Evolutionary conservation across 2,329 filamentous ascomycete genomes (phyloP).

Genomic region (Aspergillus spinulosporus): DNA sequence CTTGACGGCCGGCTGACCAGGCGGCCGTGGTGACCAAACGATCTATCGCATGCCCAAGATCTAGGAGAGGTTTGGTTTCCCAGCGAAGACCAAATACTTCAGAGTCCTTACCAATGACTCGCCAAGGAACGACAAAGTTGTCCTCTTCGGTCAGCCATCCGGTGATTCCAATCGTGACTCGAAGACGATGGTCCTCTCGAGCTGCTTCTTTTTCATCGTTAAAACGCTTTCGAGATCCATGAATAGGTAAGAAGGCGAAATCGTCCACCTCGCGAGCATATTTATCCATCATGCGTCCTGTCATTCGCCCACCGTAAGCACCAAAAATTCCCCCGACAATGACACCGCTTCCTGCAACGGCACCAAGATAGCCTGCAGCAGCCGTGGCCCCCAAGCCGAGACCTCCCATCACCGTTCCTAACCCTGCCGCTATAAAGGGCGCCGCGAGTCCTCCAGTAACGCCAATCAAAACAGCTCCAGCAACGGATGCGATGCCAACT

Average conservation of each 20-base stretch:
- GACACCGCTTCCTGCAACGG: constrained; percentile 75
- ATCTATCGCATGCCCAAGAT: constrained; percentile 74
- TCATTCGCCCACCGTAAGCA: constrained; percentile 83
- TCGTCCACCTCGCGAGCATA: constrained; percentile 85
- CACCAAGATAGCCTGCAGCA: constrained; percentile 75
- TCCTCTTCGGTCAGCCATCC: constrained; percentile 76
- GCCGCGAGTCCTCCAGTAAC: constrained; percentile 77
- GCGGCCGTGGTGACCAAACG: constrained; percentile 75
- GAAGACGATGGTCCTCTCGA: constrained; percentile 64
- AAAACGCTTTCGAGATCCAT: constrained; percentile 53
- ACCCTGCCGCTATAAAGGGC: constrained; percentile 72
- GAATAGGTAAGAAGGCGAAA: constrained; percentile 79
- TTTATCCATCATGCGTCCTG: constrained; percentile 81
- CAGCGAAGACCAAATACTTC: constrained; percentile 83
- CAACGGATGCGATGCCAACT: constrained; percentile 82
- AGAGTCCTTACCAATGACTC: constrained; percentile 66
- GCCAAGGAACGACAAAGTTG: constrained; percentile 77
- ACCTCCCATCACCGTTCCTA: constrained; percentile 77
- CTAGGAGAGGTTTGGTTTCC: constrained; percentile 75
- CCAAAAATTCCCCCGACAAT: constrained; percentile 85
- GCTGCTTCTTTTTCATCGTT: constrained; percentile 43
- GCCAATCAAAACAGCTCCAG: constrained; percentile 82
- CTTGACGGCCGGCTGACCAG: constrained; percentile 75
- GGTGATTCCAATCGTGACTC: constrained; percentile 78
- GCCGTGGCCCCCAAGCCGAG: constrained; percentile 71